A percentile compares a stretch with the other conserved stretches of the same genome.
Evolutionary conservation across 129 eudicot species (phyloP).

Genomic region (Solidago caesia): DNA sequence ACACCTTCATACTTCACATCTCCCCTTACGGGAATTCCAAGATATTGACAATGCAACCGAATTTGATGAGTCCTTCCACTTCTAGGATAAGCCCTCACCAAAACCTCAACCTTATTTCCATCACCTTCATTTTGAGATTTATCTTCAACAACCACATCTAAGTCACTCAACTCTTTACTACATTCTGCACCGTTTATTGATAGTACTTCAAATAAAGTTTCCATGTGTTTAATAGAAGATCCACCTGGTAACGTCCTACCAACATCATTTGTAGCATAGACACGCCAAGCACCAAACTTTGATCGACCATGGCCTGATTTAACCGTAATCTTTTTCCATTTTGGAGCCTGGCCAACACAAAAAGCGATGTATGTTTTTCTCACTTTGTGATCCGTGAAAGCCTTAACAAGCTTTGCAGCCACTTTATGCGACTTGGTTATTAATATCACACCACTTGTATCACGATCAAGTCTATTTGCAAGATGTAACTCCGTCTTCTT

Average conservation of each 20-base stretch:
- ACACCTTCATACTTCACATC: conserved; percentile 95
- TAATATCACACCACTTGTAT: conserved; percentile 85
- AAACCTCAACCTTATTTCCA: conserved; percentile 59
- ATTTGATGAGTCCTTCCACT: conserved; percentile 99
- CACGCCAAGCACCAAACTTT: conserved; percentile 95
- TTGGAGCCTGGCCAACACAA: conserved; percentile 66
- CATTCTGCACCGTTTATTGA: conserved; percentile 48
- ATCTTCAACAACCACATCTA: conserved; percentile 51
- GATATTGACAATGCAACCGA: conserved; percentile 95
- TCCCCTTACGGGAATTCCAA: conserved; percentile 81
- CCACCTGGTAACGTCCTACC: conserved; percentile 80
- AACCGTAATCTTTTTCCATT: conserved; percentile 53
- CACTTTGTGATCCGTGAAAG: conserved; percentile 85
- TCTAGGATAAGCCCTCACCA: conserved; percentile 78
- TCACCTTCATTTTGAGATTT: conserved; percentile 40
- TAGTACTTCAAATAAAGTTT: conserved; percentile 67
- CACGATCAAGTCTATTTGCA: conserved; percentile 96
- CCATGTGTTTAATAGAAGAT: conserved; percentile 76
- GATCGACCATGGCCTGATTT: conserved; percentile 96
- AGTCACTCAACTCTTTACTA: conserved; percentile 28
- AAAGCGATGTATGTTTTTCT: conserved; percentile 75
- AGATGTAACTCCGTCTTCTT: conserved; percentile 71
- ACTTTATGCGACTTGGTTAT: conserved; percentile 90
- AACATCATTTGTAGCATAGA: conserved; percentile 75
- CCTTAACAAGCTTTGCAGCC: conserved; percentile 93